These are phyloP conservation scores for Chalciporus sp. DNA, from an alignment of 1,284 basidiomycete genomes.

Conservation along the genomic window DNA sequence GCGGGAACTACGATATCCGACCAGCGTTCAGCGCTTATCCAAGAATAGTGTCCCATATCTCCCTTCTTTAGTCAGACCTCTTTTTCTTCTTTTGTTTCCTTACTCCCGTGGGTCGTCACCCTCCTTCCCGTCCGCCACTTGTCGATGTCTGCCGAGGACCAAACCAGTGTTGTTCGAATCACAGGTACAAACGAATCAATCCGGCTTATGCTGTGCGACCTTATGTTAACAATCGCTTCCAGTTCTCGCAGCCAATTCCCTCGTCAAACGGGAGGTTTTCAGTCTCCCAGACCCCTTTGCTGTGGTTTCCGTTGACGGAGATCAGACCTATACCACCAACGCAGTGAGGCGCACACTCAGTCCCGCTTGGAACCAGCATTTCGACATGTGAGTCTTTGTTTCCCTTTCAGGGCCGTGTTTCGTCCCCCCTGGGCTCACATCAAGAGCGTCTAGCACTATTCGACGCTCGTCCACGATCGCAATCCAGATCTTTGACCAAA, in stretches of 20 bases:
- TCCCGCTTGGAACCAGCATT: constrained; percentile 93
- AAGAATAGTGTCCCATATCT: not conserved
- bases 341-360: constrained; percentile 84
- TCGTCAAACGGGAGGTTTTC: constrained; percentile 90
- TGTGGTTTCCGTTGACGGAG: constrained; percentile 93
- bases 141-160: constrained; percentile 25
- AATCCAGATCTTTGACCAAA: constrained; percentile 98
- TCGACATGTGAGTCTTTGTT: constrained; percentile 73
- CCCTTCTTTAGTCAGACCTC: not conserved
- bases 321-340: constrained; percentile 91
- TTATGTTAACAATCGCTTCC: constrained; percentile 2
- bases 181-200: constrained; percentile 18
- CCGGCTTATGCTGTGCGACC: not conserved
- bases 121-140: not conserved
- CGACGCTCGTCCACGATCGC: constrained; percentile 89
- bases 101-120: not conserved
- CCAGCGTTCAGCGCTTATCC: not conserved
- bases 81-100: not conserved
- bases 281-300: constrained; percentile 95
- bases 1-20: not conserved
- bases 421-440: constrained; percentile 7
- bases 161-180: constrained; percentile 24
- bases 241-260: constrained; percentile 89
- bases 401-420: not conserved
- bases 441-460: constrained; percentile 59